phyloP scores from a whole-genome alignment of 169 alveolate genomes.

The Cyclospora cayetanensis region DNA sequence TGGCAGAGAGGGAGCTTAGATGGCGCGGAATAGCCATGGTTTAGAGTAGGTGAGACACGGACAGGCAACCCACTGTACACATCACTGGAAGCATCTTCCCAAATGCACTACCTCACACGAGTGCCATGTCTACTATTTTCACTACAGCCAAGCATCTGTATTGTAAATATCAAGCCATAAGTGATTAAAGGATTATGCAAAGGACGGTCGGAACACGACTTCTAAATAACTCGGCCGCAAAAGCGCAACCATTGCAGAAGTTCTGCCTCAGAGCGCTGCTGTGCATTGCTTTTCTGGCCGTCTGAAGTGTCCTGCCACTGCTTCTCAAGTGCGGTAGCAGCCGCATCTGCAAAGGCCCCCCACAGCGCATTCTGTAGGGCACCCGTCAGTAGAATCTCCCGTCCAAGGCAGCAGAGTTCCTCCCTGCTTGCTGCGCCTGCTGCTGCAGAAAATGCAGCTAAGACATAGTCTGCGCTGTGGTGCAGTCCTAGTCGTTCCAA shows the following conservation, averaged over 20 bases:
- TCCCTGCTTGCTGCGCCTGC: conserved; percentile 27
- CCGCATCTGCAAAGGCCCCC: conserved; percentile 47
- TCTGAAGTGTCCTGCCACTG: neutral
- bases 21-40: no score
- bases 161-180: no score
- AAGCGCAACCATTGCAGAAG: conserved; percentile 29
- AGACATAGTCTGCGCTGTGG: conserved; percentile 14
- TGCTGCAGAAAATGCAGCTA: conserved; percentile 42
- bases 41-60: no score
- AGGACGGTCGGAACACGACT: no score
- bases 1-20: no score
- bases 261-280: neutral
- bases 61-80: no score
- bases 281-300: neutral
- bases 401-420: conserved; percentile 49
- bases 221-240: conserved; percentile 17
- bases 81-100: no score
- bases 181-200: no score
- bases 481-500: conserved; percentile 55
- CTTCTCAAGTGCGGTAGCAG: neutral
- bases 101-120: no score
- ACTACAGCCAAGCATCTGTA: no score
- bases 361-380: conserved; percentile 26
- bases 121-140: no score
- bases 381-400: conserved; percentile 20